Evolutionary conservation across 352 stramenopile species (phyloP).

Genomic region (Phytopythium boreale): DNA sequence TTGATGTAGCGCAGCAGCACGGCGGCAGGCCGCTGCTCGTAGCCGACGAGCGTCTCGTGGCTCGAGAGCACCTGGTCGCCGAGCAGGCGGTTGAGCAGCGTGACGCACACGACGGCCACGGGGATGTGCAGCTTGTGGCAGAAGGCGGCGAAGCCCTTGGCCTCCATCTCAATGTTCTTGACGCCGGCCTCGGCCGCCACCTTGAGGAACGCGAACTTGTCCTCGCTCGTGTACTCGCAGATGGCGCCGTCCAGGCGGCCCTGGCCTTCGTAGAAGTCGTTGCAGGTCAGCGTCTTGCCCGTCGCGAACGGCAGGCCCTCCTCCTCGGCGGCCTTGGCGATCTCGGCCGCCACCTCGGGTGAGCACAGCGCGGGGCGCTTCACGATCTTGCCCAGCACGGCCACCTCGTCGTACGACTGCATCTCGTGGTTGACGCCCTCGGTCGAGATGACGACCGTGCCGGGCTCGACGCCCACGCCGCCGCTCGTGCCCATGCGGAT

Average conservation of each 20-base stretch:
- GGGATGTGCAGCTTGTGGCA: conserved; percentile 78
- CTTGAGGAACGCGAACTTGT: conserved; percentile 75
- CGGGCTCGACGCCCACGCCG: conserved; percentile 67
- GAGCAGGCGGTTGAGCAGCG: conserved; percentile 74
- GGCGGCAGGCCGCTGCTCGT: conserved; percentile 52
- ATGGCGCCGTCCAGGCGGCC: conserved; percentile 80
- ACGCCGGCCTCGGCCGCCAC: conserved; percentile 48
- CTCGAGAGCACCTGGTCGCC: conserved; percentile 68
- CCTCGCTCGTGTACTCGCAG: conserved; percentile 73
- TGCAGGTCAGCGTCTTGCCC: conserved; percentile 81
- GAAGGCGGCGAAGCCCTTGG: conserved; percentile 63
- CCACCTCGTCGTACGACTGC: conserved; percentile 61
- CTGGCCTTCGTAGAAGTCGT: conserved; percentile 86
- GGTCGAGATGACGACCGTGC: conserved; percentile 80
- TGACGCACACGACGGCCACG: conserved; percentile 70
- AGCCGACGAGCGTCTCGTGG: conserved; percentile 57
- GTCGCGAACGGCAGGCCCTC: conserved; percentile 52
- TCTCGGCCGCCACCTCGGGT: conserved; percentile 50
- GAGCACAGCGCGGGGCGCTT: conserved; percentile 53
- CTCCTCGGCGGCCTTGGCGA: conserved; percentile 44
- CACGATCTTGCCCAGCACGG: conserved; percentile 52
- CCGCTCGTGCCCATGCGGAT: conserved; percentile 84
- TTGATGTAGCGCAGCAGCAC: conserved; percentile 80
- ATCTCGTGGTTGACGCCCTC: conserved; percentile 83
- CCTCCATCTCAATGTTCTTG: conserved; percentile 88